A percentile compares a stretch with the other conserved stretches of the same genome.
phyloP scores from a whole-genome alignment of 2,329 filamentous ascomycete species.

The Paracoccidioides lutzii region DNA sequence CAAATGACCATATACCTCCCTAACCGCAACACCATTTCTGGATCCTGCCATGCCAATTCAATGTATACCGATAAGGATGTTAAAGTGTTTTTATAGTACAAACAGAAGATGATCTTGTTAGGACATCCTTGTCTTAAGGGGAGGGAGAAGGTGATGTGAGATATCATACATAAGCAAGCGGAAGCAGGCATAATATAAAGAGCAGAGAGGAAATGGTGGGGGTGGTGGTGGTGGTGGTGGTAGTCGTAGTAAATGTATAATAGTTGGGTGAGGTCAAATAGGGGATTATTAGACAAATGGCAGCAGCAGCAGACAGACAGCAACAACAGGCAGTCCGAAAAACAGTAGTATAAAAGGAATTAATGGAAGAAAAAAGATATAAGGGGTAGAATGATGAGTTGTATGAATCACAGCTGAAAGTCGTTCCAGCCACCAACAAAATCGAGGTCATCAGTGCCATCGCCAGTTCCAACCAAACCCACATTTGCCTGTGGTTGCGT shows the following conservation, averaged over 20 bases:
- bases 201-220: slow-evolving; percentile 1
- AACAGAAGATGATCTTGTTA: neutral
- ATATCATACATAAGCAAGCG: neutral
- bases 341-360: neutral
- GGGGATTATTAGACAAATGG: neutral
- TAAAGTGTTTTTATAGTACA: slow-evolving; percentile 3
- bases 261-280: slow-evolving; percentile 2
- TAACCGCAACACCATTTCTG: slow-evolving; percentile 4
- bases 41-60: slow-evolving; percentile 8
- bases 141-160: slow-evolving; percentile 1
- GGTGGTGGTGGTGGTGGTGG: neutral
- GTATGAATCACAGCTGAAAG: slow-evolving; percentile 44
- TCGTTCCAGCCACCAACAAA: slow-evolving; percentile 90
- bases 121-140: neutral
- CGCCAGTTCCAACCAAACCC: slow-evolving; percentile 30
- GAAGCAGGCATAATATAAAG: neutral
- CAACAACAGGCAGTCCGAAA: slow-evolving; percentile 1
- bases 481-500: slow-evolving; percentile 19
- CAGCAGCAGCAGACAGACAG: slow-evolving; percentile 6
- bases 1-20: neutral
- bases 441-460: slow-evolving; percentile 61
- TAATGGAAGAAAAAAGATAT: slow-evolving; percentile 9
- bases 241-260: neutral
- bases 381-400: slow-evolving; percentile 5
- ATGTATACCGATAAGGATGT: slow-evolving; percentile 4